Evolutionary conservation across 2,329 filamentous ascomycete genomes (phyloP).

Genomic region (Fusarium robinianum): DNA sequence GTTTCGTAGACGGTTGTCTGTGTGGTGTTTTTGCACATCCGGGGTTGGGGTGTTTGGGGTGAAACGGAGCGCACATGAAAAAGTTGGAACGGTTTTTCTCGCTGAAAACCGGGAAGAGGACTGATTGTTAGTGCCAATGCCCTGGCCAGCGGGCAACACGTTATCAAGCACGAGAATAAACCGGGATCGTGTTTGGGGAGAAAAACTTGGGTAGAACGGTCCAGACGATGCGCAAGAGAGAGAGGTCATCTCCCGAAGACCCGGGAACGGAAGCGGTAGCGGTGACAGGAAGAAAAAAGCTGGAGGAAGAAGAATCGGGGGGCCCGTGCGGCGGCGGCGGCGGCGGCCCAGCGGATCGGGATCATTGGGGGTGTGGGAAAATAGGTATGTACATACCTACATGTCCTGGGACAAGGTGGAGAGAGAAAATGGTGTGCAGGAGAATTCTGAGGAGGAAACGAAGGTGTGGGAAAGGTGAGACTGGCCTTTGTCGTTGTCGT

Average conservation of each 20-base stretch:
- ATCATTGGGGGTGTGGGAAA: constrained; percentile 17
- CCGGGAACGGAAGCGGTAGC: constrained; percentile 20
- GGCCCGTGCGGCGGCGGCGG: too few species aligned
- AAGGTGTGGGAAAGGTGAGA: constrained; percentile 17
- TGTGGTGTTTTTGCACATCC: too few species aligned
- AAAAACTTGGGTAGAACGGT: background rate
- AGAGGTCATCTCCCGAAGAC: constrained; percentile 14
- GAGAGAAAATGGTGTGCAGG: constrained; percentile 1
- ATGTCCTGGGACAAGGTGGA: constrained; percentile 7
- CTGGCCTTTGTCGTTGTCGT: too few species aligned
- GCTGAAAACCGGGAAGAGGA: too few species aligned
- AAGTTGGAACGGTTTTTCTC: too few species aligned
- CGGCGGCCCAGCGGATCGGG: constrained; percentile 36
- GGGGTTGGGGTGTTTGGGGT: too few species aligned
- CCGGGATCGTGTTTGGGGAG: constrained; percentile 24
- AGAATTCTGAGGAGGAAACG: constrained; percentile 10
- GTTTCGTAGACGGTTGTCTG: constrained; percentile 21
- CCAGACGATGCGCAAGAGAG: constrained; percentile 5
- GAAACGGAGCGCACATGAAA: too few species aligned
- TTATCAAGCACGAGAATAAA: constrained; percentile 38
- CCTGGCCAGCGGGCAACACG: constrained; percentile 9
- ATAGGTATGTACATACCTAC: background rate
- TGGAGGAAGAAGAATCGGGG: too few species aligned
- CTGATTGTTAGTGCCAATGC: too few species aligned
- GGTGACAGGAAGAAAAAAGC: constrained; percentile 26